These are phyloP conservation scores for Triadica sebifera DNA, from an alignment of 345 rosid species.

Conservation along the genomic window DNA sequence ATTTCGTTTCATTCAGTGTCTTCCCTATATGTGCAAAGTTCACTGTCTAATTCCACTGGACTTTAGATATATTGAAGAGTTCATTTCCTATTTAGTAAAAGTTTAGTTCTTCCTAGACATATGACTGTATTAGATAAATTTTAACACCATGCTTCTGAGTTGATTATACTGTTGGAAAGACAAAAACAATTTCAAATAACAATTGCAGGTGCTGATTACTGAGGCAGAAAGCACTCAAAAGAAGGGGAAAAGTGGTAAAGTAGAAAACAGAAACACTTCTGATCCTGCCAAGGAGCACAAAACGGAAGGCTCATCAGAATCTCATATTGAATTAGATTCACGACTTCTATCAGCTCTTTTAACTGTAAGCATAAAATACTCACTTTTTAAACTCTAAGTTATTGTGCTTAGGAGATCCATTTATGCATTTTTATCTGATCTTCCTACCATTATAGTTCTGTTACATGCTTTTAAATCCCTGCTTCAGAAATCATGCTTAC, in stretches of 20 bases:
- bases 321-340: slow-evolving; percentile 89
- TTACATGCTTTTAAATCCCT: neutral
- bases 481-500: slow-evolving; percentile 8
- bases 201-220: slow-evolving; percentile 60
- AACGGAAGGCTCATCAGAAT: slow-evolving; percentile 40
- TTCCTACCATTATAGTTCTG: neutral
- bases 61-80: neutral
- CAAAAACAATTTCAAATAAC: slow-evolving; percentile 13
- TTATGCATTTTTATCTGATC: neutral
- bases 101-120: neutral
- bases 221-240: slow-evolving; percentile 49
- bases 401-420: neutral
- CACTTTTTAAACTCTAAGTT: neutral
- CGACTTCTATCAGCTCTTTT: slow-evolving; percentile 85
- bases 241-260: slow-evolving; percentile 31
- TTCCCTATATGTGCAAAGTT: neutral
- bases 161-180: slow-evolving; percentile 7
- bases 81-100: neutral
- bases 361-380: slow-evolving; percentile 47
- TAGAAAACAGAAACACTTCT: slow-evolving; percentile 30
- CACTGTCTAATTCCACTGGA: neutral
- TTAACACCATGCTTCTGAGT: neutral
- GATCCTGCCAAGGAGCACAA: slow-evolving; percentile 37
- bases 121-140: neutral
- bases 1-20: neutral